Evolutionary conservation across 257 asterid species (phyloP), one percentile per base, ranked within the genome.

Genomic region (Datura wrightii): DNA sequence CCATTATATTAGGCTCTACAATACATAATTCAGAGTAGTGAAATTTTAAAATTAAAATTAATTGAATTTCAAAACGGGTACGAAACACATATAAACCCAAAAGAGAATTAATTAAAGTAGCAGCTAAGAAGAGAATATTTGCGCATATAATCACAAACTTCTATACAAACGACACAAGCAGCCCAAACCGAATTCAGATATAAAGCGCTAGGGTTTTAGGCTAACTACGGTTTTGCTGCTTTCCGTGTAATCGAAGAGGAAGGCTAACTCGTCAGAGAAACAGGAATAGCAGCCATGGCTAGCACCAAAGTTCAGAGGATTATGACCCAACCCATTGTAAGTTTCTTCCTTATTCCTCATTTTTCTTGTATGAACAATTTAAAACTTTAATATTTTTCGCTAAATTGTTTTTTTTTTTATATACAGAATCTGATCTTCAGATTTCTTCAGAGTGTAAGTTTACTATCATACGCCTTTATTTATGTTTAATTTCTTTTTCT

Each of bases 261-360:
- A 85, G 59, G 80, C 19, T 46, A 1, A 31, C 37, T 82, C 31
- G 70, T 71, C 55, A 55, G 65, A 48, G 70, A 70, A 50, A 48
- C 67, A 87, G 70, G 6, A 56, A 9, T 46, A 63, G 88, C 88
- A 85, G 89, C 89, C 89, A 91, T 91, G 94, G 93, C 94, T 7
- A 91, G 90, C 89, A 91, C 94, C 36, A 91, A 91, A 87, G 93
- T 89, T 76, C 94, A 92, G 87, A 74, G 93, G 93, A 92, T 92
- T 69, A 92, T 92, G 94, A 92, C 94, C 88, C 94, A 92, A 67
- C 94, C 94, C 34, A 92, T 92, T 42, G 95, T 91, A 88, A 31
- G 53, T 71, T 55, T 66, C 7, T 46, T 79, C 6, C 48, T 74
- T 19, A 19, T 60, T 65, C 54, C 15, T 4, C 1, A 5, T 2